phyloP scores from a whole-genome alignment of 345 rosid species.

The Euphorbia tirucalli region DNA sequence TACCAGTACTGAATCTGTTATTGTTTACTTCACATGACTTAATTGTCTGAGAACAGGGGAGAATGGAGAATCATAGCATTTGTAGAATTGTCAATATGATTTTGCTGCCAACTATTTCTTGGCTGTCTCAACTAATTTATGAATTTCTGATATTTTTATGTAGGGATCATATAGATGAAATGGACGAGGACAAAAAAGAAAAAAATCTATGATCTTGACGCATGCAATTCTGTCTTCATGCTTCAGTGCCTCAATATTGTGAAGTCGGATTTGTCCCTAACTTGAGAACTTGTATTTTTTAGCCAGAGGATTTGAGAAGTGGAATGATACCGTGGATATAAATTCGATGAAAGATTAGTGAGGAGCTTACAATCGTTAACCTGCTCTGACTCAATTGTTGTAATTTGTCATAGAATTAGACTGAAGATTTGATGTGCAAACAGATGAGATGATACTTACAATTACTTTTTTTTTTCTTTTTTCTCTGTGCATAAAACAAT shows the following conservation, averaged over 20 bases:
- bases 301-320: not conserved
- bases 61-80: not conserved
- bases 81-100: slow-evolving; percentile 4
- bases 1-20: not conserved
- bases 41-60: not conserved
- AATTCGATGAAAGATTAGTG: slow-evolving; percentile 17
- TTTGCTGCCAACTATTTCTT: not conserved
- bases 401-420: slow-evolving; percentile 13
- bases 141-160: not conserved
- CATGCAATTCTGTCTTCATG: not conserved
- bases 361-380: slow-evolving; percentile 8
- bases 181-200: slow-evolving; percentile 43
- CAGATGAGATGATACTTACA: too few relatives aligned
- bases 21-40: not conserved
- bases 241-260: not conserved
- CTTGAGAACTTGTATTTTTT: not conserved
- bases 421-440: not conserved
- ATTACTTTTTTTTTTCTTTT: too few relatives aligned
- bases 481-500: not conserved
- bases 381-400: not conserved
- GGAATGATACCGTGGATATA: slow-evolving; percentile 13
- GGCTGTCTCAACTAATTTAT: not conserved
- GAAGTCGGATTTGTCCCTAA: not conserved
- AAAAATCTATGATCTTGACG: slow-evolving; percentile 34
- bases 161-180: slow-evolving; percentile 41